These are phyloP conservation scores for Trichophaea hybrida DNA, from an alignment of 2,329 filamentous ascomycete genomes.

Conservation along the genomic window DNA sequence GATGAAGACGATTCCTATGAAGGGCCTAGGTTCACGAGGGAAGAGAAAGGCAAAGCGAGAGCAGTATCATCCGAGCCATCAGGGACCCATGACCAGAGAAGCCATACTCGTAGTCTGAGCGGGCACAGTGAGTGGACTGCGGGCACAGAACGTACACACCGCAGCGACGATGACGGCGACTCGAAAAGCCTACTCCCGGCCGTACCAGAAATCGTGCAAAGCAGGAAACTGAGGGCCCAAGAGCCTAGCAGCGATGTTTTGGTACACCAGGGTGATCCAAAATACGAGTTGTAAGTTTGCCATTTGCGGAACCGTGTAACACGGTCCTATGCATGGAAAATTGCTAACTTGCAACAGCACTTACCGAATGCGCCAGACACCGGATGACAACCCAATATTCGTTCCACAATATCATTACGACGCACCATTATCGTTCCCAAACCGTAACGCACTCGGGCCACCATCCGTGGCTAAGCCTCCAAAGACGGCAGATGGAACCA, in stretches of 20 bases:
- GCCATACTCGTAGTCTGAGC: background rate
- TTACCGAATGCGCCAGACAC: slow-evolving; percentile 23
- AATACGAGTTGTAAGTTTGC: slow-evolving; percentile 22
- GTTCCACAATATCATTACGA: slow-evolving; percentile 22
- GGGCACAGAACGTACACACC: background rate
- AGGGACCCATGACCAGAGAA: slow-evolving; percentile 1
- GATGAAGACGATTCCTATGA: slow-evolving; percentile 1
- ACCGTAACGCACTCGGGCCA: slow-evolving; percentile 20
- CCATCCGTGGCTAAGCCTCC: slow-evolving; percentile 14
- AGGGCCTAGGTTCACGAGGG: slow-evolving; percentile 13
- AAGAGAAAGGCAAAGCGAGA: slow-evolving; percentile 21
- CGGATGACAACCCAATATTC: slow-evolving; percentile 19
- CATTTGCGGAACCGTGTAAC: background rate
- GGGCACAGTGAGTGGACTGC: background rate
- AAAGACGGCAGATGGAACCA: background rate
- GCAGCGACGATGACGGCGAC: slow-evolving; percentile 5
- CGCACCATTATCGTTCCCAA: slow-evolving; percentile 15
- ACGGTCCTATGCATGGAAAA: background rate
- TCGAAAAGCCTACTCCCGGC: slow-evolving; percentile 1
- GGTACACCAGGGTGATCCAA: slow-evolving; percentile 20
- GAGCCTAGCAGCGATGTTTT: slow-evolving; percentile 16
- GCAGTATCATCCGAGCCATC: slow-evolving; percentile 1
- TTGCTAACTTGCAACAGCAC: slow-evolving; percentile 14
- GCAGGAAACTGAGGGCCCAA: slow-evolving; percentile 18
- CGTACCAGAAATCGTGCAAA: background rate